Percentiles rank a stretch among this genome's conserved stretches.
These are phyloP conservation scores for Thecaphora thlaspeos DNA, from an alignment of 1,284 basidiomycete species.

Conservation along the genomic window DNA sequence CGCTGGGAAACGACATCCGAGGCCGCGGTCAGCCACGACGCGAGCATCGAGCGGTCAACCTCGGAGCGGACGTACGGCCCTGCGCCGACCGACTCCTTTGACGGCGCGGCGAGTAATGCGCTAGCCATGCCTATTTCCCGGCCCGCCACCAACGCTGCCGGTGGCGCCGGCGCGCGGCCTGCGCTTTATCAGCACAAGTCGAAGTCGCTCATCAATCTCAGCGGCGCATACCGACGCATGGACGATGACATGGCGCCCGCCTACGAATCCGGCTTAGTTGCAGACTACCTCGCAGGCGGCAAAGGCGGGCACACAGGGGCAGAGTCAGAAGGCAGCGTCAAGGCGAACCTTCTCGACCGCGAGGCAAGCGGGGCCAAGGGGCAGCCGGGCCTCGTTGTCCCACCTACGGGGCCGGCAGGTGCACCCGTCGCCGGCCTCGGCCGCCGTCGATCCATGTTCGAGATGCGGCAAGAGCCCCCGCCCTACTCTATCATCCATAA, in stretches of 20 bases:
- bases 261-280: not conserved
- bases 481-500: conserved; percentile 49
- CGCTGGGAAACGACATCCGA: conserved; percentile 9
- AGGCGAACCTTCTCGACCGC: too few species aligned
- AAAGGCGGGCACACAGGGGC: not conserved
- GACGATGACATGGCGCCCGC: not conserved
- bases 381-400: conserved; percentile 1
- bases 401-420: not conserved
- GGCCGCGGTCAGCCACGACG: conserved; percentile 9
- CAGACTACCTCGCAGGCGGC: conserved; percentile 7
- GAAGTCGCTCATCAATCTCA: conserved; percentile 44
- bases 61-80: conserved; percentile 2
- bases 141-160: conserved; percentile 1
- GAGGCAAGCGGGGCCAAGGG: not conserved
- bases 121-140: not conserved
- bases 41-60: conserved; percentile 26
- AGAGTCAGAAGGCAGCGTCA: too few species aligned
- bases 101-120: too few species aligned
- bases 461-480: conserved; percentile 47
- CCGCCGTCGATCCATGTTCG: conserved; percentile 51
- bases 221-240: conserved; percentile 5
- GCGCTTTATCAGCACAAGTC: conserved; percentile 50
- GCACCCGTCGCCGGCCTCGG: conserved; percentile 8
- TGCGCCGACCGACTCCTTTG: not conserved
- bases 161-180: conserved; percentile 16